Base-by-base conservation (phyloP, 352 stramenopile species). In the Pythium myriotylum region DNA sequence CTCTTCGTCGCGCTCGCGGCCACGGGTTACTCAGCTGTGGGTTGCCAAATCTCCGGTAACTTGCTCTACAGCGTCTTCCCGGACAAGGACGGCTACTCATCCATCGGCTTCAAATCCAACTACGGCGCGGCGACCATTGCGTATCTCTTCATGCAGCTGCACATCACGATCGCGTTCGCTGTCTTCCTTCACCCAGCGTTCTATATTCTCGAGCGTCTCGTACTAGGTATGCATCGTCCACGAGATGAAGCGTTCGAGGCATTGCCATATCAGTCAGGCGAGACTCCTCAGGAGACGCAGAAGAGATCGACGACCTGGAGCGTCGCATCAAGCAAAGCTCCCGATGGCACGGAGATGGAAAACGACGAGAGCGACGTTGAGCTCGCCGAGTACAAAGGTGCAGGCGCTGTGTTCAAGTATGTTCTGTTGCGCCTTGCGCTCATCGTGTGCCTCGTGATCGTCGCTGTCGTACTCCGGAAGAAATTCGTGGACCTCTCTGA, bases 401-500 rank as follows among this genome's bases (percentile, higher is more conserved):
- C 58, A 35, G 79, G 75, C 17, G 37, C 37, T 14, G 37, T 43
- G 47, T 19, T 81, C 58, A 77, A 75, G 43, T 84, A 83, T 62
- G 56, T 81, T 37, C 49, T 77, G 17, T 59, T 86, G 51, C 76
- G 78, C 14, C 58, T 86, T 42, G 62, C 84, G 46, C 76, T 86
- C 19, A 77, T 88, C 57, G 67, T 68, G 26, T 47, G 79, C 33
- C 65, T 81, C 32, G 71, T 81, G 43, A 59, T 80, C 29, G 59
- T 54, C 12, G 51, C 69, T 4, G 51, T 73, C 10, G 17, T 68
- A 10, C 49, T 69, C 23, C 52, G 65, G 61, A 66, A 88, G 53
- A 73, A 84, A 45, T 85, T 89, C 32, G 55, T 79, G 16, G 79
- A 86, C 43, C 77, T 89, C 6, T 27, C 20, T 20, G 43, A 50